Conservation (phyloP, 106 monocot genomes). For the Xerophyta viscosa region DNA sequence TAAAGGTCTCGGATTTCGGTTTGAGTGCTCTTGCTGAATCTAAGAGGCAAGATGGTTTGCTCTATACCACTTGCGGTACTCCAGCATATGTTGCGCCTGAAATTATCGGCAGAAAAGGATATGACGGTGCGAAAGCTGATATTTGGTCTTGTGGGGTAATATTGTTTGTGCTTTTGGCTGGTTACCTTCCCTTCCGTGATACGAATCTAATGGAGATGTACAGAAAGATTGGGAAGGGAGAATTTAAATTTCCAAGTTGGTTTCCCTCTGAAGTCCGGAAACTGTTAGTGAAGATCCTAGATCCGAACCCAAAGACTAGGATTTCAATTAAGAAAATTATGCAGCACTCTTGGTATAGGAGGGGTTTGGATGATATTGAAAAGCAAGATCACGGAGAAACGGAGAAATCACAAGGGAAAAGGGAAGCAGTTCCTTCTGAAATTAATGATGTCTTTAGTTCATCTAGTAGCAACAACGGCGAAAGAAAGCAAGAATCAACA, state of each 20-base stretch:
- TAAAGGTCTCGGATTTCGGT: constrained; percentile 66
- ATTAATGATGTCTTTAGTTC: constrained; percentile 9
- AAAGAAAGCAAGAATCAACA: constrained; percentile 18
- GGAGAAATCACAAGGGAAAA: background rate
- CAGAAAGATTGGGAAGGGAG: constrained; percentile 41
- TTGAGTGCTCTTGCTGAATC: constrained; percentile 46
- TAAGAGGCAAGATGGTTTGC: constrained; percentile 38
- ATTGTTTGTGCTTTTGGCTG: constrained; percentile 56
- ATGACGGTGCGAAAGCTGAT: constrained; percentile 59
- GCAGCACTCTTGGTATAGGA: constrained; percentile 51
- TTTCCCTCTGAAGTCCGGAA: constrained; percentile 35
- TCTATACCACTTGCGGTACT: constrained; percentile 66
- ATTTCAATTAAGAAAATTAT: constrained; percentile 29
- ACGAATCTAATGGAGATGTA: constrained; percentile 65
- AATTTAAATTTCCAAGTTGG: constrained; percentile 62
- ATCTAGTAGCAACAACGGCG: background rate
- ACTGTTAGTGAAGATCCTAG: constrained; percentile 38
- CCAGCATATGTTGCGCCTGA: constrained; percentile 78
- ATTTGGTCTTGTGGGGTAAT: constrained; percentile 82
- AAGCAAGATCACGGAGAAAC: background rate
- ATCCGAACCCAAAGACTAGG: constrained; percentile 56
- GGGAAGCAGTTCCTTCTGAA: constrained; percentile 5
- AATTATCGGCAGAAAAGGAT: constrained; percentile 49
- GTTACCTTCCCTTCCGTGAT: constrained; percentile 60
- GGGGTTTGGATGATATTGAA: constrained; percentile 7